A percentile compares a stretch with the other conserved stretches of the same genome.
These are phyloP conservation scores for Aciculosporium take DNA, from an alignment of 2,329 filamentous ascomycete genomes.

Conservation along the genomic window DNA sequence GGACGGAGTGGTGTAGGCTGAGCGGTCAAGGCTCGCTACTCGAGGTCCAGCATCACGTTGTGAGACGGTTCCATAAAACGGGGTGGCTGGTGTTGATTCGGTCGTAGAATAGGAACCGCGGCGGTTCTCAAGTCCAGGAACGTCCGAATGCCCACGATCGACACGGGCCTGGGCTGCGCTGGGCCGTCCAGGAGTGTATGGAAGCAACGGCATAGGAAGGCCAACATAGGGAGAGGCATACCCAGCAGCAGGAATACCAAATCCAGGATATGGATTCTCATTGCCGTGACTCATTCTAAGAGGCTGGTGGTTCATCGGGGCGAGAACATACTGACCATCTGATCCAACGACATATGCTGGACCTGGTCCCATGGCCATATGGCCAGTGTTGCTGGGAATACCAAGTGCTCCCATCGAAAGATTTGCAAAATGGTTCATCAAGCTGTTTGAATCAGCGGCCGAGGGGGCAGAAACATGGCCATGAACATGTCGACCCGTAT, in stretches of 20 bases:
- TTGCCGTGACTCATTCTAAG: constrained; percentile 21
- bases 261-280: constrained; percentile 21
- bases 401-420: constrained; percentile 24
- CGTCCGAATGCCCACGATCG: constrained; percentile 35
- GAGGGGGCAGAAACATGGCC: constrained; percentile 17
- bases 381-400: constrained; percentile 17
- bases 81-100: constrained; percentile 51
- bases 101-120: constrained; percentile 55
- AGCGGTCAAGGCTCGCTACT: constrained; percentile 45
- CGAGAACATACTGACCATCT: constrained; percentile 25
- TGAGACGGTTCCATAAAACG: constrained; percentile 44
- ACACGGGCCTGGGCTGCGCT: constrained; percentile 29
- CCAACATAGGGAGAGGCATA: constrained; percentile 24
- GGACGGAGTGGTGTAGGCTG: constrained; percentile 53
- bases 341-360: constrained; percentile 23
- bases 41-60: constrained; percentile 46
- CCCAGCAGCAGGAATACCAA: constrained; percentile 17
- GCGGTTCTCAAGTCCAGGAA: constrained; percentile 50
- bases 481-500: constrained; percentile 16
- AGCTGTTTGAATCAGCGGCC: constrained; percentile 16
- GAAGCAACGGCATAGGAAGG: constrained; percentile 27
- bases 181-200: constrained; percentile 39
- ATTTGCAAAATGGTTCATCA: constrained; percentile 23
- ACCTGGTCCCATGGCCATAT: constrained; percentile 20
- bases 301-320: constrained; percentile 21